Conservation (phyloP, 176 grass and related monocot species). For the Raddia guianensis region DNA sequence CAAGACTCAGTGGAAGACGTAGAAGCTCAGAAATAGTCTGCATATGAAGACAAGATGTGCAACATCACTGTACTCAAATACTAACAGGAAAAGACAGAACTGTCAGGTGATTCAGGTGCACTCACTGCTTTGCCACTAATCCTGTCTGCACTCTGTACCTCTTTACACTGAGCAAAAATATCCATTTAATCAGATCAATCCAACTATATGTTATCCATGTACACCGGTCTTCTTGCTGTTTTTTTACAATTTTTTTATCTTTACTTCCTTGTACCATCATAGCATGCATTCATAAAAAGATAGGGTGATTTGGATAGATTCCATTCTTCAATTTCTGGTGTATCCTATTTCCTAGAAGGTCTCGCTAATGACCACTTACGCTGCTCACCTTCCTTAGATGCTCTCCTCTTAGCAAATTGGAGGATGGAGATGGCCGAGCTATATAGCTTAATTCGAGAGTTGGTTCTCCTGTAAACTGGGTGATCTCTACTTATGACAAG, state of each 20-base stretch:
- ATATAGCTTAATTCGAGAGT: too few relatives aligned
- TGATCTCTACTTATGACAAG: too few relatives aligned
- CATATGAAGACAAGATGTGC: not conserved
- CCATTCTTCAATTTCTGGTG: too few relatives aligned
- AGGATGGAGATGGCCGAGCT: too few relatives aligned
- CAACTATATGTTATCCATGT: not conserved
- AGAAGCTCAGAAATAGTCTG: not conserved
- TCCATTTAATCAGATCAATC: not conserved
- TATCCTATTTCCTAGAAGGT: too few relatives aligned
- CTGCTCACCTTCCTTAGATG: too few relatives aligned
- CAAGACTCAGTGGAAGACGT: not conserved
- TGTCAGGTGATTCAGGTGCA: not conserved
- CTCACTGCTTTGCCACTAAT: conserved; percentile 1
- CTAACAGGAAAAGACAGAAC: not conserved
- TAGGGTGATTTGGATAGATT: too few relatives aligned
- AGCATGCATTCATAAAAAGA: not conserved
- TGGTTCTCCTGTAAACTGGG: too few relatives aligned
- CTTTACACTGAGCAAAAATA: not conserved
- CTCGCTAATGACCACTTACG: too few relatives aligned
- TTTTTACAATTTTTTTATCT: not conserved
- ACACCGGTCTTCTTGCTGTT: not conserved
- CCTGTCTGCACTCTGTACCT: not conserved
- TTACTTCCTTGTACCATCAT: not conserved
- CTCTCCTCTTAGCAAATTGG: too few relatives aligned
- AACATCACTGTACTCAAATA: not conserved